phyloP scores from a whole-genome alignment of 148 eudicot species.

The Amaranthus hypochondriacus region DNA sequence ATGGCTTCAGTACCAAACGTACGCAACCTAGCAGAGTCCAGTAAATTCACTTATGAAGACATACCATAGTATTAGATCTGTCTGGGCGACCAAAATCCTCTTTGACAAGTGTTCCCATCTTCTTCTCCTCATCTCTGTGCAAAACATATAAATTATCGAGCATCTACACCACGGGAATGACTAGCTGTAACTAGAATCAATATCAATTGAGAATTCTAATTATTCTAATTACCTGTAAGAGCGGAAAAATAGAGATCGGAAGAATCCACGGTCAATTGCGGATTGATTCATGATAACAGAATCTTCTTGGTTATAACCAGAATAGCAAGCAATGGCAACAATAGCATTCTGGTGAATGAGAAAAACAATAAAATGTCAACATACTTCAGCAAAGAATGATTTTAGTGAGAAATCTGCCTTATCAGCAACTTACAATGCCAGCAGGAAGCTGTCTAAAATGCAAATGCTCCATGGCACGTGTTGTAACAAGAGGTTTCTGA shows the following conservation, averaged over 20 bases:
- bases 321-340: constrained; percentile 93
- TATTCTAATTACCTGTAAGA: constrained; percentile 57
- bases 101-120: constrained; percentile 93
- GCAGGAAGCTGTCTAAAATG: constrained; percentile 99
- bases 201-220: background rate
- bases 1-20: constrained; percentile 4
- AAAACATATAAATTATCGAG: constrained; percentile 10
- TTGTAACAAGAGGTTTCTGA: constrained; percentile 97
- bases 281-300: constrained; percentile 99
- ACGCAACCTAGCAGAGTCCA: background rate
- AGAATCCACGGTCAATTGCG: constrained; percentile 92
- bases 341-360: constrained; percentile 61
- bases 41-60: constrained; percentile 2
- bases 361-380: background rate
- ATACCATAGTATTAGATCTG: constrained; percentile 86
- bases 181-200: background rate
- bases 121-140: constrained; percentile 87
- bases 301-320: constrained; percentile 98
- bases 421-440: constrained; percentile 56
- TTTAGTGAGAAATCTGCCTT: background rate
- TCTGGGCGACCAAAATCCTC: constrained; percentile 97
- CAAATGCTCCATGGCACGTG: constrained; percentile 98
- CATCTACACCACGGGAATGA: background rate
- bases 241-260: constrained; percentile 90
- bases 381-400: background rate